Base-by-base conservation (phyloP, 805 yeast genomes). In the Lipomyces chichibuensis region DNA sequence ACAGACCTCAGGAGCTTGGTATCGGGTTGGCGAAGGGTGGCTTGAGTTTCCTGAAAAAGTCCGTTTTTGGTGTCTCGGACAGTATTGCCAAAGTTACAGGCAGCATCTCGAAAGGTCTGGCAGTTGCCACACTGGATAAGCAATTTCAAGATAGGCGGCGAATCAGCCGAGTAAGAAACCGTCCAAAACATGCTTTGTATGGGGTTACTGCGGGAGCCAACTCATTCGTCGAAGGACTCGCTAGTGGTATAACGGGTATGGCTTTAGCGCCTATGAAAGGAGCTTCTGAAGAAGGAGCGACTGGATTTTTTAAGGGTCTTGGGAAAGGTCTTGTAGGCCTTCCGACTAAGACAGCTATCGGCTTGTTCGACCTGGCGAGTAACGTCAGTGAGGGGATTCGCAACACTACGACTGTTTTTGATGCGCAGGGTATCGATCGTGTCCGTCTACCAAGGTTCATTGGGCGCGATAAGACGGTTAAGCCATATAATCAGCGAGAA, bases 1-100 rank as follows among this genome's bases (percentile, higher is more conserved):
- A 95, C 77, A 81, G 98, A 51, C 99, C 99, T 0, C 97, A 91
- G 75, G 99, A 96, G 73, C 80, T 95, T 52, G 98, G 99, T 53
- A 90, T 95, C 66, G 96, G 97, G 2, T 78, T 95, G 56, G 99
- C 99, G 1, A 94, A 92, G 76, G 99, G 99, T 66, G 97, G 98
- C 0, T 79, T 92, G 69, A 91, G 97, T 77, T 95, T 95, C 80
- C 83, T 96, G 75, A 93, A 94, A 76, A 95, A 95, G 79, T 90
- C 98, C 0, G 94, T 95, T 0, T 96, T 90, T 81, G 98, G 99
- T 2, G 84, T 95, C 60, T 90, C 97, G 29, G 98, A 96, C 79
- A 91, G 97, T 72, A 83, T 95, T 78, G 89, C 98, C 2, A 91
- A 92, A 77, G 85, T 96, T 39, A 91, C 98, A 0, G 97, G 97